Conservation (phyloP, 257 asterid species). For the Solanum tarijense region DNA sequence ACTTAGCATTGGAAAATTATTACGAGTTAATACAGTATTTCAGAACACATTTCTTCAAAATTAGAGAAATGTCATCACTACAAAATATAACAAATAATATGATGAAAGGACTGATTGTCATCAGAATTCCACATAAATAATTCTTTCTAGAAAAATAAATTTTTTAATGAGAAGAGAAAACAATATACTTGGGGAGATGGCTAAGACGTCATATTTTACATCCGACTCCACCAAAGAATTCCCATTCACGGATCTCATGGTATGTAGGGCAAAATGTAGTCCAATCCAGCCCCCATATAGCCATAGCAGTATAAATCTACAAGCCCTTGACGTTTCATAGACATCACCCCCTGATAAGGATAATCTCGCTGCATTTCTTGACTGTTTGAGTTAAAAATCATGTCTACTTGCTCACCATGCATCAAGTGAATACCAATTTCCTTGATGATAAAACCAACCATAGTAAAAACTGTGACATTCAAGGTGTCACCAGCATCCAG, state of each 20-base stretch:
- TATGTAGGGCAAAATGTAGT: background rate
- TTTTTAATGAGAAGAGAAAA: background rate
- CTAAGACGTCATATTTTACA: background rate
- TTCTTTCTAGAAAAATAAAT: background rate
- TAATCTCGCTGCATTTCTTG: background rate
- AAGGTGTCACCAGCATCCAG: background rate
- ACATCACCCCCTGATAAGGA: too few relatives aligned
- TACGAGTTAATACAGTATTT: background rate
- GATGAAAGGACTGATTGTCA: background rate
- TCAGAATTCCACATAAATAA: background rate
- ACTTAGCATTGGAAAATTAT: too few relatives aligned
- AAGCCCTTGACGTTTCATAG: background rate
- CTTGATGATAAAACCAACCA: background rate
- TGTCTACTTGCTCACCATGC: background rate
- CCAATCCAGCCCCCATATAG: background rate
- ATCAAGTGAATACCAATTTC: background rate
- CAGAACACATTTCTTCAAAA: background rate
- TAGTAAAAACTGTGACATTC: background rate
- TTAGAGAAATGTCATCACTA: background rate
- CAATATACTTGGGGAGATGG: background rate
- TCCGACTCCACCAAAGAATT: background rate
- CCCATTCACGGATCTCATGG: background rate
- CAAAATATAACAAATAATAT: background rate
- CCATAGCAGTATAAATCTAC: background rate
- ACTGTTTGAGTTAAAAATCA: background rate